Evolutionary conservation across 139 green algal genomes (phyloP).

Genomic region (Picochlorum sp.): DNA sequence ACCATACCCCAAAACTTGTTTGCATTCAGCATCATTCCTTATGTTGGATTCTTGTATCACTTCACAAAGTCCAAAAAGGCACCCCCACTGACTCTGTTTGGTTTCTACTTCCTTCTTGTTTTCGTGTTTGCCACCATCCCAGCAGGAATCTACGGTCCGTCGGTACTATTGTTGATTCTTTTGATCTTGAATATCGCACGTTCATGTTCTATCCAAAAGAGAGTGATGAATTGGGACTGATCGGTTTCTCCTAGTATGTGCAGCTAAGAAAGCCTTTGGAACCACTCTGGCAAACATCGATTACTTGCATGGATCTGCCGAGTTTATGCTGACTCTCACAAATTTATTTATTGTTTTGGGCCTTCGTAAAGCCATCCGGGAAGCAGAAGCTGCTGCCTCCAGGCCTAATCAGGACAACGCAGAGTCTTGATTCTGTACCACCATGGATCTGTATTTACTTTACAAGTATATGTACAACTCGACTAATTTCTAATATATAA

Average conservation of each 20-base stretch:
- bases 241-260: not conserved
- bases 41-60: slow-evolving; percentile 87
- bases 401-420: not conserved
- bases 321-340: slow-evolving; percentile 90
- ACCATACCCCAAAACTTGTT: slow-evolving; percentile 71
- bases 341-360: slow-evolving; percentile 87
- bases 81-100: slow-evolving; percentile 55
- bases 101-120: slow-evolving; percentile 95
- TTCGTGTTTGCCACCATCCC: slow-evolving; percentile 93
- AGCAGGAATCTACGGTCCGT: slow-evolving; percentile 84
- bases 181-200: too few species aligned
- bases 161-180: too few species aligned
- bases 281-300: slow-evolving; percentile 89
- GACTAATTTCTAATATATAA: too few species aligned
- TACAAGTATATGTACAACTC: not conserved
- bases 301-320: slow-evolving; percentile 88
- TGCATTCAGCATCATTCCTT: slow-evolving; percentile 76
- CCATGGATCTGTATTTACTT: not conserved
- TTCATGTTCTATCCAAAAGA: not conserved
- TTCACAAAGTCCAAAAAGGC: slow-evolving; percentile 50
- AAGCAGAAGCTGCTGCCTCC: slow-evolving; percentile 17
- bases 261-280: slow-evolving; percentile 78
- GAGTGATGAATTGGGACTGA: not conserved
- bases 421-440: not conserved
- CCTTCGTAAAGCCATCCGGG: slow-evolving; percentile 32